Conservation (phyloP, 306 rosid genomes). For the Trifolium dubium region DNA sequence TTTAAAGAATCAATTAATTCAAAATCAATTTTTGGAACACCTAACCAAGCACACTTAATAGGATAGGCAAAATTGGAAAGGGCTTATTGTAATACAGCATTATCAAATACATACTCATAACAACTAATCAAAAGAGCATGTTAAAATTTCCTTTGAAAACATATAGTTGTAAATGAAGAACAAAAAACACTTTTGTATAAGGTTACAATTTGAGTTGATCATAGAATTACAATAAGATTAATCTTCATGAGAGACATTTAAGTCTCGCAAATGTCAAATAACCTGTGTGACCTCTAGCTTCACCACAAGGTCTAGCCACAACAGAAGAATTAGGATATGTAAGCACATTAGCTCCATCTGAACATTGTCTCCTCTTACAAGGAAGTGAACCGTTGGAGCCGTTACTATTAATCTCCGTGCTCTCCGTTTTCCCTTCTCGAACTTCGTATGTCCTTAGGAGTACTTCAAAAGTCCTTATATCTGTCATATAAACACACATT, state of each 20-base stretch:
- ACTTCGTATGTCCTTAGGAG: slow-evolving; percentile 34
- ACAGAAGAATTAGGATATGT: slow-evolving; percentile 32
- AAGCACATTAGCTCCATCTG: slow-evolving; percentile 34
- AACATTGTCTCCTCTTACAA: slow-evolving; percentile 66
- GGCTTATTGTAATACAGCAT: no score
- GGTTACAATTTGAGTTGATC: not conserved
- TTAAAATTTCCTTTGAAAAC: no score
- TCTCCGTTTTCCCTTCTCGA: slow-evolving; percentile 60
- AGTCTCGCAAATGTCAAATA: slow-evolving; percentile 40
- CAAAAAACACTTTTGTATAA: not conserved
- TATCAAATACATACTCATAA: no score
- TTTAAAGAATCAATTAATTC: no score
- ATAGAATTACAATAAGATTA: slow-evolving; percentile 1
- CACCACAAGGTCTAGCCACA: slow-evolving; percentile 36
- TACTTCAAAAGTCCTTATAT: slow-evolving; percentile 62
- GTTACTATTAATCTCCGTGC: slow-evolving; percentile 24
- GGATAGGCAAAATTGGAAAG: no score
- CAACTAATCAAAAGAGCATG: no score
- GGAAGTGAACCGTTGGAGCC: slow-evolving; percentile 59
- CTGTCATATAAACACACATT: slow-evolving; percentile 43
- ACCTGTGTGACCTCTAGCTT: slow-evolving; percentile 43
- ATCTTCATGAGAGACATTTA: slow-evolving; percentile 21
- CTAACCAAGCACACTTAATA: no score
- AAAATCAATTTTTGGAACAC: no score
- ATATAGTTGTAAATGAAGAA: not conserved